Evolutionary conservation across 2,329 filamentous ascomycete genomes (phyloP), one percentile per base, ranked within the genome.

Genomic region (Magnaporthiopsis rhizophila): DNA sequence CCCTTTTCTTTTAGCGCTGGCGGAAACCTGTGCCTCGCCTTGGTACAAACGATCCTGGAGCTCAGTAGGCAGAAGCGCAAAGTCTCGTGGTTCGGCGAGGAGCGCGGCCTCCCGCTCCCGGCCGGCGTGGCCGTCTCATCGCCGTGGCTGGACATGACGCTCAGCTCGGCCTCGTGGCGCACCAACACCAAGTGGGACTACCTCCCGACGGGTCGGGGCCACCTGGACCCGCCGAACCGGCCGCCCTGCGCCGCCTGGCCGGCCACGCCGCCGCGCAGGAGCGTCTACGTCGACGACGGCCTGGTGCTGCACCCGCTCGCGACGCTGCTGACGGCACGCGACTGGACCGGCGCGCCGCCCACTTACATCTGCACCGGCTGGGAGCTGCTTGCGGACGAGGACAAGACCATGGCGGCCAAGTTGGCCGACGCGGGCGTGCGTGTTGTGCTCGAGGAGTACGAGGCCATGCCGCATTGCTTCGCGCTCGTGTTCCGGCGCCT

Each of bases 391-490:
- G 79, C 83, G 1, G 89, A 91, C 72, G 89, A 92, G 73, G 81
- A 81, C 66, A 81, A 80, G 67, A 84, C 85, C 63, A 71, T 91
- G 2, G 89, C 87, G 0, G 74, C 77, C 57, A 80, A 81, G 56
- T 78, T 90, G 13, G 78, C 78, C 21, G 67, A 70, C 9, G 83
- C 89, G 59, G 86, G 84, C 6, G 87, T 88, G 0, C 71, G 70
- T 0, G 83, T 93, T 0, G 79, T 85, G 3, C 89, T 87, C 70
- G 85, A 90, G 72, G 85, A 91, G 75, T 95, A 87, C 72, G 87
- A 92, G 73, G 88, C 86, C 3, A 94, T 94, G 90, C 89, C 91
- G 64, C 90, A 93, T 75, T 86, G 85, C 69, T 94, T 91, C 71
- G 84, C 82, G 0, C 70, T 86, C 67, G 67, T 90, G 1, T 75